A percentile compares a stretch with the other conserved stretches of the same genome.
Conservation (phyloP, 2,329 filamentous ascomycete genomes). For the Alternaria hordeiaustralica region DNA sequence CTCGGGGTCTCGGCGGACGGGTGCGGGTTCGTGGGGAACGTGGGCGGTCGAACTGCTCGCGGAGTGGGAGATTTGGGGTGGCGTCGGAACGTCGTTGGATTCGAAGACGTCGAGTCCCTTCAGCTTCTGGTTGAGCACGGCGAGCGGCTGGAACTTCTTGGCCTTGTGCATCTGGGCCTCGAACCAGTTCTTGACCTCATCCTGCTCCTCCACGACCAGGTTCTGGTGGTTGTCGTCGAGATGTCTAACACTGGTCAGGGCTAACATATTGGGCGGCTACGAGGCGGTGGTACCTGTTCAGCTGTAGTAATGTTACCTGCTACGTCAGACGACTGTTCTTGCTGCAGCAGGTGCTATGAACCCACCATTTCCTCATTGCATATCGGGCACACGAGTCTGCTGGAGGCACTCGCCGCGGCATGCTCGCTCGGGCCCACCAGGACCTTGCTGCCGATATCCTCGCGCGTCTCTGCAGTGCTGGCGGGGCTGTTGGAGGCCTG, state of each 20-base stretch:
- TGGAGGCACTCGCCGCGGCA: conserved; percentile 64
- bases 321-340: conserved; percentile 33
- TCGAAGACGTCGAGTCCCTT: conserved; percentile 94
- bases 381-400: conserved; percentile 89
- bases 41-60: conserved; percentile 40
- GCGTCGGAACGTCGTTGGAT: conserved; percentile 74
- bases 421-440: conserved; percentile 69
- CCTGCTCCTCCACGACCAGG: conserved; percentile 84
- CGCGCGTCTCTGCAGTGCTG: conserved; percentile 68
- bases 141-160: conserved; percentile 89
- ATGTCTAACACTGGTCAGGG: conserved; percentile 59
- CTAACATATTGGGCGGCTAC: conserved; percentile 11
- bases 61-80: conserved; percentile 43
- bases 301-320: conserved; percentile 86
- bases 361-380: conserved; percentile 96
- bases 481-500: conserved; percentile 75
- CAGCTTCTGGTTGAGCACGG: conserved; percentile 90
- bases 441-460: conserved; percentile 83
- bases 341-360: conserved; percentile 20
- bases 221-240: conserved; percentile 91
- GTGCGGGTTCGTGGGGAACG: conserved; percentile 40
- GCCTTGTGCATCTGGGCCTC: conserved; percentile 93
- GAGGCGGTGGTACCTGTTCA: conserved; percentile 63
- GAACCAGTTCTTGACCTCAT: conserved; percentile 97
- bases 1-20: conserved; percentile 72